Evolutionary conservation across 352 stramenopile genomes (phyloP).

Genomic region (Phytopythium vexans): DNA sequence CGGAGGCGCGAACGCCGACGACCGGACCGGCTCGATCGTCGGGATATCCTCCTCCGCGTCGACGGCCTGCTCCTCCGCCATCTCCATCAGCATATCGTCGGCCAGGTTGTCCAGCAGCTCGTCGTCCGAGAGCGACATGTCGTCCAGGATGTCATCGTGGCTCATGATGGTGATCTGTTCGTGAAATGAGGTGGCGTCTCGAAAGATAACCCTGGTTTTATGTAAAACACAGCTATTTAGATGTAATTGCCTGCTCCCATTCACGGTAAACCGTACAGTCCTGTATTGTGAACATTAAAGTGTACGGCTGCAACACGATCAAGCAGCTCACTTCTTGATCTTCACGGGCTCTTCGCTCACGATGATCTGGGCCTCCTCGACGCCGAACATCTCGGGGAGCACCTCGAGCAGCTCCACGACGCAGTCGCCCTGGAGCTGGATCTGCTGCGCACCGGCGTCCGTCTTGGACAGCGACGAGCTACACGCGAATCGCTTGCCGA

Average conservation of each 20-base stretch:
- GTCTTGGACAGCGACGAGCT: conserved; percentile 78
- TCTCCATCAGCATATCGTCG: conserved; percentile 80
- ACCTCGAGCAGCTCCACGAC: conserved; percentile 69
- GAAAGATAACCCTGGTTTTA: no score
- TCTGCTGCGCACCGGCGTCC: conserved; percentile 72
- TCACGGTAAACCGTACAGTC: no score
- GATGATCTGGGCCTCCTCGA: conserved; percentile 71
- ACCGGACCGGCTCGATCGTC: conserved; percentile 18
- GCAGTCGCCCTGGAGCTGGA: conserved; percentile 82
- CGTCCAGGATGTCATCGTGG: conserved; percentile 74
- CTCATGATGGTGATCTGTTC: conserved; percentile 32
- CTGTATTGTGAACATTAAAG: not conserved
- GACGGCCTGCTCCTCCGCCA: conserved; percentile 26
- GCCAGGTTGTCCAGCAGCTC: conserved; percentile 78
- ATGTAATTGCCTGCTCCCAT: no score
- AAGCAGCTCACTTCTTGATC: conserved; percentile 33
- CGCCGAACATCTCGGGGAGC: conserved; percentile 72
- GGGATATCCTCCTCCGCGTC: conserved; percentile 13
- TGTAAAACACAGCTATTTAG: no score
- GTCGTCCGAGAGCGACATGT: conserved; percentile 85
- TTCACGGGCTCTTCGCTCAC: conserved; percentile 67
- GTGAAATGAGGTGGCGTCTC: not conserved
- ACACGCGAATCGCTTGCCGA: conserved; percentile 83
- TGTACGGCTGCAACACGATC: not conserved
- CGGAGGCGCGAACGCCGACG: not conserved